Percentiles rank a stretch among this genome's conserved stretches.
These are phyloP conservation scores for Boletellus ananas DNA, from an alignment of 768 basidiomycete genomes.

Conservation along the genomic window DNA sequence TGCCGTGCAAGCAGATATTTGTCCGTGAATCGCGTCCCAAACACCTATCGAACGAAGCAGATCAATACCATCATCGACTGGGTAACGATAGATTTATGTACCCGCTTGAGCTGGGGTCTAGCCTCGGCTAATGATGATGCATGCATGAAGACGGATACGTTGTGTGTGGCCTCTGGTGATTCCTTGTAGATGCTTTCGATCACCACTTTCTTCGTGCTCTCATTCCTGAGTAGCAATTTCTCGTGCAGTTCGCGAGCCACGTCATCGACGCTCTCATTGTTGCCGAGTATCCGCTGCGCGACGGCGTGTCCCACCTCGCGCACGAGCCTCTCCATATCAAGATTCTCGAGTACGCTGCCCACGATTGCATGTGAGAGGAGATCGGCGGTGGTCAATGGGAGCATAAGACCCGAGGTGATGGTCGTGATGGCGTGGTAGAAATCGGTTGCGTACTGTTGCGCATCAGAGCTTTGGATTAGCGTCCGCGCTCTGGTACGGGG, in stretches of 20 bases:
- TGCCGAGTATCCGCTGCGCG: conserved; percentile 85
- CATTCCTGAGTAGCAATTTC: conserved; percentile 83
- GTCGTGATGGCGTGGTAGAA: conserved; percentile 90
- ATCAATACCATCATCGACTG: conserved; percentile 5
- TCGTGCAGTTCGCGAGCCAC: conserved; percentile 94
- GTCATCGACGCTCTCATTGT: conserved; percentile 94
- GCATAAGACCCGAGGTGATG: conserved; percentile 94
- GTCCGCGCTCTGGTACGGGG: conserved; percentile 3
- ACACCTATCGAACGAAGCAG: conserved; percentile 51
- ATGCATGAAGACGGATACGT: conserved; percentile 80
- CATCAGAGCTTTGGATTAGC: conserved; percentile 14
- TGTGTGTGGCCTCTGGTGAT: conserved; percentile 83
- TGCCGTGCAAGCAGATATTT: conserved; percentile 84
- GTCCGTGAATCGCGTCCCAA: conserved; percentile 95
- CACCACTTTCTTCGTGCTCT: conserved; percentile 94
- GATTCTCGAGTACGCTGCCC: conserved; percentile 93
- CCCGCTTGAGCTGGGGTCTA: conserved; percentile 74
- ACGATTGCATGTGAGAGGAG: conserved; percentile 94
- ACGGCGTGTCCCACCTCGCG: conserved; percentile 93
- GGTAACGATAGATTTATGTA: conserved; percentile 31
- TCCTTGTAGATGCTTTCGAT: conserved; percentile 97
- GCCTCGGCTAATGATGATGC: conserved; percentile 70
- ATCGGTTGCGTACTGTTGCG: conserved; percentile 76
- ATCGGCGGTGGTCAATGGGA: conserved; percentile 93
- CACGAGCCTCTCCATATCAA: conserved; percentile 97